Conservation (phyloP, 306 rosid genomes). For the Acacia crassicarpa region DNA sequence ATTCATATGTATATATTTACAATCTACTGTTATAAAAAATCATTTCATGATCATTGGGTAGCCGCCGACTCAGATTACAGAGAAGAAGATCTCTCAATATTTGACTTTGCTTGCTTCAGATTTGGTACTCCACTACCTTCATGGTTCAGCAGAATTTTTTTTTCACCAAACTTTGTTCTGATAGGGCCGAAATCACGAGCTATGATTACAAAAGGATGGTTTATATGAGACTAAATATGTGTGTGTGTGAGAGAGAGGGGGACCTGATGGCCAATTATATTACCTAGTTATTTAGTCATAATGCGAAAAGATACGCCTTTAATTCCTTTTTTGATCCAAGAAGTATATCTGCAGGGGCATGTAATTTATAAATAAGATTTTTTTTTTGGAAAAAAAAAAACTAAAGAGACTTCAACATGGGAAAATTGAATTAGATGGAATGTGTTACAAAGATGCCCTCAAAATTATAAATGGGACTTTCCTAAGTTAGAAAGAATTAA, state of each 20-base stretch:
- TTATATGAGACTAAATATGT: neutral
- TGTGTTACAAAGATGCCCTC: neutral
- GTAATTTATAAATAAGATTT: neutral
- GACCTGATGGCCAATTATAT: no score
- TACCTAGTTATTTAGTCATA: neutral
- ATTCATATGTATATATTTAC: neutral
- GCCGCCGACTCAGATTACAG: no score
- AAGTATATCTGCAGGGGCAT: neutral
- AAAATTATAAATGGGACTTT: neutral
- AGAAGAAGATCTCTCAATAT: no score
- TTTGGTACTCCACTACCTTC: neutral
- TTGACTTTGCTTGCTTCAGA: neutral
- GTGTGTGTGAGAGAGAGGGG: no score
- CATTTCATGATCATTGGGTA: no score
- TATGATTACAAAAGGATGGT: slow-evolving; percentile 10
- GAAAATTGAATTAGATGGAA: no score
- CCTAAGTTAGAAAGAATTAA: neutral
- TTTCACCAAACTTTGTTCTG: neutral
- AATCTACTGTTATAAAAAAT: neutral
- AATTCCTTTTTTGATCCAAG: neutral
- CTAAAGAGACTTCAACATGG: neutral
- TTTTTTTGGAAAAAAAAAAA: no score
- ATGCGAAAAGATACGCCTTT: neutral
- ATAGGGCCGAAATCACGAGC: neutral
- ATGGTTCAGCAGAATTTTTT: neutral